Percentiles rank a stretch among this genome's conserved stretches.
Conservation (phyloP, 768 basidiomycete genomes). For the Lyophyllum decastes region DNA sequence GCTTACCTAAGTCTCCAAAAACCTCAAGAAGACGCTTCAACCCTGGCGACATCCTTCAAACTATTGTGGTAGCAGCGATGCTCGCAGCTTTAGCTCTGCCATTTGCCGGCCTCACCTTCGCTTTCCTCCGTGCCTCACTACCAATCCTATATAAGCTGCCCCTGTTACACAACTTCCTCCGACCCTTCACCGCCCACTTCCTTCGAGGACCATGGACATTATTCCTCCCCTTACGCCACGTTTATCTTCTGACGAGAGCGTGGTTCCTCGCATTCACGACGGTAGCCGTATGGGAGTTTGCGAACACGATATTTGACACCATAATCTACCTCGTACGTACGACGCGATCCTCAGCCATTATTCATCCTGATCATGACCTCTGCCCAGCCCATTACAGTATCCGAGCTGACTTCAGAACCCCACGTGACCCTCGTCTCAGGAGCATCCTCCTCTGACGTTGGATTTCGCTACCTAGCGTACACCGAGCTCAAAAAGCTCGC, state of each 20-base stretch:
- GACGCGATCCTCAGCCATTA: neutral
- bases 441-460: slow-evolving; percentile 48
- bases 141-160: slow-evolving; percentile 61
- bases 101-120: slow-evolving; percentile 47
- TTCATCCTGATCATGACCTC: neutral
- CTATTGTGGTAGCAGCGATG: slow-evolving; percentile 39
- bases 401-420: slow-evolving; percentile 48
- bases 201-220: slow-evolving; percentile 57
- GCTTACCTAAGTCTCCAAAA: neutral
- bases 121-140: slow-evolving; percentile 42
- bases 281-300: slow-evolving; percentile 61
- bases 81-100: slow-evolving; percentile 40
- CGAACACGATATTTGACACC: slow-evolving; percentile 60
- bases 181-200: slow-evolving; percentile 67
- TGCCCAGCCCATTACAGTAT: slow-evolving; percentile 48
- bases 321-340: slow-evolving; percentile 55
- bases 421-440: slow-evolving; percentile 65
- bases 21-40: slow-evolving; percentile 13
- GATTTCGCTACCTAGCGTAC: slow-evolving; percentile 68
- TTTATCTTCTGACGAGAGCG: slow-evolving; percentile 44
- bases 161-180: slow-evolving; percentile 47
- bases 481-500: slow-evolving; percentile 59
- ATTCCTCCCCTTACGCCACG: slow-evolving; percentile 47
- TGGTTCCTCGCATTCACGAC: slow-evolving; percentile 56
- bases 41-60: slow-evolving; percentile 21